phyloP scores from a whole-genome alignment of 768 basidiomycete species.

The Leccinum variicolor region DNA sequence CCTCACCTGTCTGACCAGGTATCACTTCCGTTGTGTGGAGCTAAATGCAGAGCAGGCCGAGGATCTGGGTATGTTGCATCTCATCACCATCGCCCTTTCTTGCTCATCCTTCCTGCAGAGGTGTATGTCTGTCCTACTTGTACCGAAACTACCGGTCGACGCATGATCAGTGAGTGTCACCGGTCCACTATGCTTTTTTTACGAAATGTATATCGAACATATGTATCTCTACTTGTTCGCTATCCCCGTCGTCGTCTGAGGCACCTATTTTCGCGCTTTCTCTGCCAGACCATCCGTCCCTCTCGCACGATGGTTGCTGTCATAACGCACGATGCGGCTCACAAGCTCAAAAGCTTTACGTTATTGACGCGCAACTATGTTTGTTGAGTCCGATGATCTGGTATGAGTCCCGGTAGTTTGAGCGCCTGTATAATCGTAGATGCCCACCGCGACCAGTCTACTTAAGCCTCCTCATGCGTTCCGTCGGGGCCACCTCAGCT shows the following conservation, averaged over 20 bases:
- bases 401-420: constrained; percentile 31
- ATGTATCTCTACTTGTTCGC: constrained; percentile 36
- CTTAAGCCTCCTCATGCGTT: constrained; percentile 7
- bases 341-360: constrained; percentile 34
- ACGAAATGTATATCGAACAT: constrained; percentile 34
- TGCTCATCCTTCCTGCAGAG: constrained; percentile 39
- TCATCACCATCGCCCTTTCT: neutral
- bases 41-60: constrained; percentile 63
- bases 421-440: constrained; percentile 28
- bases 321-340: constrained; percentile 31
- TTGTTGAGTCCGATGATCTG: constrained; percentile 37
- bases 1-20: constrained; percentile 47
- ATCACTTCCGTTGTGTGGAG: constrained; percentile 76
- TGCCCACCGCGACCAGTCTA: constrained; percentile 16
- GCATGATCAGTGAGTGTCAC: constrained; percentile 75
- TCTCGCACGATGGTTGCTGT: constrained; percentile 30
- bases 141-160: constrained; percentile 57
- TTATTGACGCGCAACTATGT: constrained; percentile 33
- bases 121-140: constrained; percentile 58
- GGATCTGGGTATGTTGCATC: constrained; percentile 65
- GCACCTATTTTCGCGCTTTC: constrained; percentile 27
- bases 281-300: constrained; percentile 32
- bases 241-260: constrained; percentile 32
- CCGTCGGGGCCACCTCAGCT: neutral
- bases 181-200: constrained; percentile 29